phyloP scores from a whole-genome alignment of 78 protist species.

The Salpingoeca rosetta region DNA sequence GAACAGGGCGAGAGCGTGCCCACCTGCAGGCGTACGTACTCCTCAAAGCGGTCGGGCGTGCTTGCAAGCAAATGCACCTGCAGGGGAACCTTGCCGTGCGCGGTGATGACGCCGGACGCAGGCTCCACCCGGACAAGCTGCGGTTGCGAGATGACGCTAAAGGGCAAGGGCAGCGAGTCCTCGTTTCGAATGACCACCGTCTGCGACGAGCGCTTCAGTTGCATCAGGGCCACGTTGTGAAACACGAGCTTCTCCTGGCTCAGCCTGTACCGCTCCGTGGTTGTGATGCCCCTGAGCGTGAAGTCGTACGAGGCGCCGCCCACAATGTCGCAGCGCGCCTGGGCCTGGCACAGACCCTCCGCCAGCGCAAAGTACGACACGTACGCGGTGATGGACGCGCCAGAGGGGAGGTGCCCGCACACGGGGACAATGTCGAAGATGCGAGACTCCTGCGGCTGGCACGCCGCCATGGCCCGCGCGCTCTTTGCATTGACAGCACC shows the following conservation, averaged over 20 bases:
- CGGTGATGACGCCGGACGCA: not conserved
- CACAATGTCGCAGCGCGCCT: slow-evolving; percentile 45
- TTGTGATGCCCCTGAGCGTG: slow-evolving; percentile 40
- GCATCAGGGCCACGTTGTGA: not conserved
- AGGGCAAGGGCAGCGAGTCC: not conserved
- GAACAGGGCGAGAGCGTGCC: not conserved
- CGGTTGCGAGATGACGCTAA: not conserved
- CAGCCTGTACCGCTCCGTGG: not conserved
- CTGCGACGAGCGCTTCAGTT: no score
- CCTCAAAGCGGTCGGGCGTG: not conserved
- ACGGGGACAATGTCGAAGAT: slow-evolving; percentile 55
- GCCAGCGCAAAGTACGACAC: slow-evolving; percentile 29
- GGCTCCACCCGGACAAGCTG: not conserved
- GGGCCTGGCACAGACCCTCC: slow-evolving; percentile 9
- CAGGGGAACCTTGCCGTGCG: not conserved
- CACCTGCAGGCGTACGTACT: not conserved
- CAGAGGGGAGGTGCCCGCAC: slow-evolving; percentile 37
- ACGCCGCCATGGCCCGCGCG: no score
- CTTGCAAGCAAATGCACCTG: not conserved
- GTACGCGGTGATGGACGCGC: slow-evolving; percentile 25
- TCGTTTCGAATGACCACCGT: not conserved
- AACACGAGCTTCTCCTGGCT: not conserved
- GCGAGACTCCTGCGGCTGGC: not conserved
- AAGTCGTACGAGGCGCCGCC: slow-evolving; percentile 63
- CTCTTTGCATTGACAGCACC: no score